These are phyloP conservation scores for Hibiscus syriacus DNA, from an alignment of 345 rosid species.

Conservation along the genomic window DNA sequence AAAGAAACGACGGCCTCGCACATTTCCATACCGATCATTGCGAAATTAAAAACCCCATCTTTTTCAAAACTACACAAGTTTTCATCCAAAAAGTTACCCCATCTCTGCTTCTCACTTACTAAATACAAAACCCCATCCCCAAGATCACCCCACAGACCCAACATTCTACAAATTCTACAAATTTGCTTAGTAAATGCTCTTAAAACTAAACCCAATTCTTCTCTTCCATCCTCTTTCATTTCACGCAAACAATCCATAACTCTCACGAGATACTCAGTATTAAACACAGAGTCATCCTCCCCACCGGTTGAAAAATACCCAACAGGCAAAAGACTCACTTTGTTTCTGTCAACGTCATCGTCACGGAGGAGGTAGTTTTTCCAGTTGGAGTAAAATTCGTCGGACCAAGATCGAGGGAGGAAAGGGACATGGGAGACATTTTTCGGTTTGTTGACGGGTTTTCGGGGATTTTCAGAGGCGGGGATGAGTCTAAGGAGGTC, in stretches of 20 bases:
- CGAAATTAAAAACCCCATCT: conserved; percentile 41
- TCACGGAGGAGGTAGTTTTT: conserved; percentile 42
- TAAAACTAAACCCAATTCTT: conserved; percentile 40
- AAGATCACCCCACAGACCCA: conserved; percentile 80
- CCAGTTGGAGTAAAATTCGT: conserved; percentile 60
- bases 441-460: conserved; percentile 3
- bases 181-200: conserved; percentile 17
- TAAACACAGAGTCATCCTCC: conserved; percentile 32
- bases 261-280: conserved; percentile 38
- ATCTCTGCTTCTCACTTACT: conserved; percentile 40
- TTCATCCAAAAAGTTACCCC: conserved; percentile 11
- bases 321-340: conserved; percentile 46
- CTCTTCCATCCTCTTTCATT: conserved; percentile 37
- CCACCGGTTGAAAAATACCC: conserved; percentile 20
- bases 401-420: conserved; percentile 52
- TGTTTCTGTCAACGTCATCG: conserved; percentile 33
- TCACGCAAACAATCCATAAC: conserved; percentile 49
- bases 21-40: conserved; percentile 54
- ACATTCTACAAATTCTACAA: conserved; percentile 32
- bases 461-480: conserved; percentile 12
- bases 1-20: conserved; percentile 57
- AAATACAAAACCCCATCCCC: conserved; percentile 48
- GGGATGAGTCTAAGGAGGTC: conserved; percentile 58
- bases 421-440: conserved; percentile 21
- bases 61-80: conserved; percentile 18